A percentile compares a stretch with the other conserved stretches of the same genome.
phyloP scores from a whole-genome alignment of 1,284 basidiomycete species.

The Xerocomus nothofagi region DNA sequence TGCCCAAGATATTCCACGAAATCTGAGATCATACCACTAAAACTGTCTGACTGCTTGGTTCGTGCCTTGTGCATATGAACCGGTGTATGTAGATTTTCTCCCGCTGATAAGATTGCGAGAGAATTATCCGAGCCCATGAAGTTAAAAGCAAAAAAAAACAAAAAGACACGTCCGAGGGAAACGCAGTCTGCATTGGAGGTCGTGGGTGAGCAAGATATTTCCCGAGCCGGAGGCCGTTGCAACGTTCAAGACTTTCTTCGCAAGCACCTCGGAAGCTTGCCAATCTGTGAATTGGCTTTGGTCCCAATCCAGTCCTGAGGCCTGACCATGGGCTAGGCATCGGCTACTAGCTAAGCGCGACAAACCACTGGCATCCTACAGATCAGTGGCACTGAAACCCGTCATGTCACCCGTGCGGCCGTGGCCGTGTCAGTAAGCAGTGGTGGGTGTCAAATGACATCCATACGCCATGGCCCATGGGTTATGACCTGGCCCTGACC shows the following conservation, averaged over 20 bases:
- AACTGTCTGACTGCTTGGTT: background rate
- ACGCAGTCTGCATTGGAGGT: background rate
- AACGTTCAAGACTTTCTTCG: background rate
- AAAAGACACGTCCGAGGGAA: background rate
- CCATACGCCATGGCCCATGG: no score
- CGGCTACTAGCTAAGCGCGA: no score
- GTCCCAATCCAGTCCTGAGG: no score
- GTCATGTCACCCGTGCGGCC: no score
- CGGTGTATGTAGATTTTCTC: background rate
- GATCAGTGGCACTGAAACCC: no score
- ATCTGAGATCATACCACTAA: background rate
- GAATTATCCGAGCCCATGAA: background rate
- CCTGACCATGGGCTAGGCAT: no score
- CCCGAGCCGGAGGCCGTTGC: slow-evolving; percentile 1
- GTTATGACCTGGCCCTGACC: no score
- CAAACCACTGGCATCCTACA: no score
- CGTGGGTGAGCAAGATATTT: slow-evolving; percentile 3
- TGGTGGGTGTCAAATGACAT: no score
- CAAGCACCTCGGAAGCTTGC: background rate
- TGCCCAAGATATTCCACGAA: background rate
- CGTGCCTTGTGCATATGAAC: background rate
- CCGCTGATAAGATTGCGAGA: slow-evolving; percentile 6
- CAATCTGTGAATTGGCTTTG: no score
- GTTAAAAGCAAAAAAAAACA: background rate
- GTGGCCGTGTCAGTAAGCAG: no score